phyloP scores from a whole-genome alignment of 2,329 filamentous ascomycete genomes.

The Fusarium azukiicola region DNA sequence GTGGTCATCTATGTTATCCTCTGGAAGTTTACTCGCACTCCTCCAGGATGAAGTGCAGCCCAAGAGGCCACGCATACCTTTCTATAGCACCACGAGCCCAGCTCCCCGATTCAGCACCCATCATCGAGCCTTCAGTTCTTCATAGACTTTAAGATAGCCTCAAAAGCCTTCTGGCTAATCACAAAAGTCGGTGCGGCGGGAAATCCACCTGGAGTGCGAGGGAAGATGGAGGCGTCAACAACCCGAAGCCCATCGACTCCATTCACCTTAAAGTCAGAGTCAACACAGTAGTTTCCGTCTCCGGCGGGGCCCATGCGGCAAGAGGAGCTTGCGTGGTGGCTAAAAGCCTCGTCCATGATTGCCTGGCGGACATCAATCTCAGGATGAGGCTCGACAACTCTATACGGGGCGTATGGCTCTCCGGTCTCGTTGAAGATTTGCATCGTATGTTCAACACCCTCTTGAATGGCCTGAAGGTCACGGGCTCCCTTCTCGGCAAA shows the following conservation, averaged over 20 bases:
- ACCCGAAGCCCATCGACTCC: slow-evolving; percentile 76
- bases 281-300: slow-evolving; percentile 75
- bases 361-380: slow-evolving; percentile 69
- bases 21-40: no score
- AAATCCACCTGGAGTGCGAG: slow-evolving; percentile 52
- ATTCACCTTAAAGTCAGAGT: slow-evolving; percentile 76
- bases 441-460: slow-evolving; percentile 45
- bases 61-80: no score
- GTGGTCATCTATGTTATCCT: no score
- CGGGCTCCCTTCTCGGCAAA: slow-evolving; percentile 62
- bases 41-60: no score
- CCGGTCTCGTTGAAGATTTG: slow-evolving; percentile 54
- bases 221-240: slow-evolving; percentile 80
- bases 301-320: slow-evolving; percentile 75
- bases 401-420: slow-evolving; percentile 48
- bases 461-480: slow-evolving; percentile 33
- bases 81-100: no score
- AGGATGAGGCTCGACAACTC: slow-evolving; percentile 58
- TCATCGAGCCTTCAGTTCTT: neutral
- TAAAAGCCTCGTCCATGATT: slow-evolving; percentile 73
- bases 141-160: neutral
- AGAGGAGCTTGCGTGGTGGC: slow-evolving; percentile 78
- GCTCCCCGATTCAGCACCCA: no score
- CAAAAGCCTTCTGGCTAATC: slow-evolving; percentile 42
- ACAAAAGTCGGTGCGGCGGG: slow-evolving; percentile 43